A percentile compares a stretch with the other conserved stretches of the same genome.
Conservation (phyloP, 1,284 basidiomycete species). For the Paramarasmius palmivorus region DNA sequence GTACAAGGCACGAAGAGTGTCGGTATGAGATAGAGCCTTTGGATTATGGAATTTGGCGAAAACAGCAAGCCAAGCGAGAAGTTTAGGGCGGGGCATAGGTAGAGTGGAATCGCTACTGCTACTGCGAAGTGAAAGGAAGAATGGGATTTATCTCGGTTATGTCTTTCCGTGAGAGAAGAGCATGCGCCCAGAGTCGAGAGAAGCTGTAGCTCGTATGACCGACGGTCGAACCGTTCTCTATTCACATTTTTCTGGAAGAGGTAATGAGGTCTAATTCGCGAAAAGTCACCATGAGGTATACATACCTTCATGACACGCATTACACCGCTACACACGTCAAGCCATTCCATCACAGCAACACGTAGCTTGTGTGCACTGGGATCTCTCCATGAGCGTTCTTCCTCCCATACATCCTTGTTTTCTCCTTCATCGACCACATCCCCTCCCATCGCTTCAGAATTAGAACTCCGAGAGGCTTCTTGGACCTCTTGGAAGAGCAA, state of each 20-base stretch:
- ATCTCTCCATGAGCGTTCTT: conserved; percentile 74
- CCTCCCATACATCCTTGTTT: conserved; percentile 54
- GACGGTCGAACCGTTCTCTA: conserved; percentile 70
- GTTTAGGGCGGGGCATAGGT: conserved; percentile 51
- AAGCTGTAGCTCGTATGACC: conserved; percentile 81
- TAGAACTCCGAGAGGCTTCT: conserved; percentile 19
- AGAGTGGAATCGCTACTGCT: conserved; percentile 27
- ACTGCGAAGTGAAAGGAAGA: conserved; percentile 66
- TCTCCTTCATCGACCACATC: conserved; percentile 18
- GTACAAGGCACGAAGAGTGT: conserved; percentile 71
- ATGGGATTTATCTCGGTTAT: conserved; percentile 81
- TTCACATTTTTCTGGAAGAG: conserved; percentile 49
- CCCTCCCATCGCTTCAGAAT: conserved; percentile 7
- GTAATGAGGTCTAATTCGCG: background rate
- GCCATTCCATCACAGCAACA: conserved; percentile 44
- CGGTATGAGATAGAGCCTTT: conserved; percentile 77
- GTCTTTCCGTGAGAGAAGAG: conserved; percentile 75
- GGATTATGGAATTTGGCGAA: conserved; percentile 92
- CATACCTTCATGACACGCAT: conserved; percentile 30
- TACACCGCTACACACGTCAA: conserved; percentile 32
- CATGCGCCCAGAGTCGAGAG: conserved; percentile 69
- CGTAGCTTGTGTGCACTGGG: conserved; percentile 68
- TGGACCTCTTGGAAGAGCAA: conserved; percentile 67
- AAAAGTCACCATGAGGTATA: conserved; percentile 5
- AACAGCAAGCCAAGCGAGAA: conserved; percentile 79